A percentile compares a stretch with the other conserved stretches of the same genome.
Evolutionary conservation across 2,329 filamentous ascomycete genomes (phyloP).

Genomic region (Thelonectria olida): DNA sequence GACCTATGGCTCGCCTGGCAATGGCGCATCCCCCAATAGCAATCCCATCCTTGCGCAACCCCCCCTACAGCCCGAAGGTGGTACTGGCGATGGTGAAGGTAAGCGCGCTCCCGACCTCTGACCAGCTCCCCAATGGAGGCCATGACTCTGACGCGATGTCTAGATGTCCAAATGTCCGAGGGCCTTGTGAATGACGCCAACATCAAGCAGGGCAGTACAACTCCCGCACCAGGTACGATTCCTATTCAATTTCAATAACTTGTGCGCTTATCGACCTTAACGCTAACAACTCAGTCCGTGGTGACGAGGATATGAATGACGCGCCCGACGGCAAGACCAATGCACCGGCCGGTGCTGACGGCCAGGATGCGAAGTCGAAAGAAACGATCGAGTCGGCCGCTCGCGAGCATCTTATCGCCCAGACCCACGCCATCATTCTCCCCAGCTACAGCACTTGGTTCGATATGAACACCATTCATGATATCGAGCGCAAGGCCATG

Average conservation of each 20-base stretch:
- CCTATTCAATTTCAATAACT: constrained; percentile 72
- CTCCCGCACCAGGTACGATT: constrained; percentile 61
- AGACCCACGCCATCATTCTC: constrained; percentile 94
- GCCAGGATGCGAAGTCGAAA: constrained; percentile 76
- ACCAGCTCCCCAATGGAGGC: not conserved
- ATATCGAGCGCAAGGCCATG: constrained; percentile 91
- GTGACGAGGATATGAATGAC: constrained; percentile 86
- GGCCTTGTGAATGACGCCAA: constrained; percentile 54
- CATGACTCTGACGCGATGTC: constrained; percentile 28
- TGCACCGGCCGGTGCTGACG: constrained; percentile 57
- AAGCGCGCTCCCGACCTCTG: constrained; percentile 24
- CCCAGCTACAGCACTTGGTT: constrained; percentile 99
- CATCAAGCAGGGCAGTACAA: constrained; percentile 70
- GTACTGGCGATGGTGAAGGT: constrained; percentile 58
- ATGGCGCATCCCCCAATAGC: constrained; percentile 64
- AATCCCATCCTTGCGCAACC: constrained; percentile 67
- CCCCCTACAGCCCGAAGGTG: constrained; percentile 56
- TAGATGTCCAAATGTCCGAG: constrained; percentile 74
- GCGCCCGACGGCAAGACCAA: constrained; percentile 63
- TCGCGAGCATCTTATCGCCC: constrained; percentile 88
- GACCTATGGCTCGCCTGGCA: constrained; percentile 66
- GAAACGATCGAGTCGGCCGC: constrained; percentile 85
- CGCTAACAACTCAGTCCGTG: constrained; percentile 65
- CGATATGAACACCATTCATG: constrained; percentile 93
- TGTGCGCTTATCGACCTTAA: constrained; percentile 72